Conservation (phyloP, 331 rosid genomes). For the Quercus tomentella region DNA sequence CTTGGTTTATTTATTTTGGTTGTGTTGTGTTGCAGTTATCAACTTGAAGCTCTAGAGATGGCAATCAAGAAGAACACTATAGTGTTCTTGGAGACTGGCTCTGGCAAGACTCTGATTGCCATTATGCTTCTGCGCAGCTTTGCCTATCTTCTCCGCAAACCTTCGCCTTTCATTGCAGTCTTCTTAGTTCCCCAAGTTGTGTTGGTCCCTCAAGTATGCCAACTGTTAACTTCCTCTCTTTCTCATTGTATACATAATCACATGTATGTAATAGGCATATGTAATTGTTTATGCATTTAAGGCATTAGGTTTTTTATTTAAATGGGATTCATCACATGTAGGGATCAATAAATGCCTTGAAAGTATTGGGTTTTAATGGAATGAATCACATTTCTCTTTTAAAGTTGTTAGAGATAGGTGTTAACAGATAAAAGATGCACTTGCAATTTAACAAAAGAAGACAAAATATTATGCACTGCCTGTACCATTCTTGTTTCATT, state of each 20-base stretch:
- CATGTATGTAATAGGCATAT: background rate
- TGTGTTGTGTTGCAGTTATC: constrained; percentile 54
- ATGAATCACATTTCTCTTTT: background rate
- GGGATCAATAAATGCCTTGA: too few species aligned
- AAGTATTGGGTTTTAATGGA: too few species aligned
- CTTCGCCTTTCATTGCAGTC: constrained; percentile 57
- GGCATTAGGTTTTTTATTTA: background rate
- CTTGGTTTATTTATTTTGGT: background rate
- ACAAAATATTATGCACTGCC: background rate
- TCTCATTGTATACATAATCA: background rate
- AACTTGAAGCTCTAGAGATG: constrained; percentile 70
- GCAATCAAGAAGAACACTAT: constrained; percentile 64
- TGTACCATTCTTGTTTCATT: background rate
- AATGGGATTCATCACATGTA: background rate
- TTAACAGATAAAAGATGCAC: background rate
- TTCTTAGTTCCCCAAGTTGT: constrained; percentile 90
- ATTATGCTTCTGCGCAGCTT: constrained; percentile 81
- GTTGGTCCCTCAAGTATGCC: constrained; percentile 66
- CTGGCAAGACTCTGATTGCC: constrained; percentile 89
- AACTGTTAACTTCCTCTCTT: background rate
- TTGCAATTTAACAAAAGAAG: too few species aligned
- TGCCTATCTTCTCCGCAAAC: constrained; percentile 67
- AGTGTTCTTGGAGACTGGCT: constrained; percentile 83
- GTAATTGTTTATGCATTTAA: background rate
- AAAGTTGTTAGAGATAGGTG: background rate